phyloP scores from a whole-genome alignment of 1,284 basidiomycete genomes.

The Austroboletus rostrupii region DNA sequence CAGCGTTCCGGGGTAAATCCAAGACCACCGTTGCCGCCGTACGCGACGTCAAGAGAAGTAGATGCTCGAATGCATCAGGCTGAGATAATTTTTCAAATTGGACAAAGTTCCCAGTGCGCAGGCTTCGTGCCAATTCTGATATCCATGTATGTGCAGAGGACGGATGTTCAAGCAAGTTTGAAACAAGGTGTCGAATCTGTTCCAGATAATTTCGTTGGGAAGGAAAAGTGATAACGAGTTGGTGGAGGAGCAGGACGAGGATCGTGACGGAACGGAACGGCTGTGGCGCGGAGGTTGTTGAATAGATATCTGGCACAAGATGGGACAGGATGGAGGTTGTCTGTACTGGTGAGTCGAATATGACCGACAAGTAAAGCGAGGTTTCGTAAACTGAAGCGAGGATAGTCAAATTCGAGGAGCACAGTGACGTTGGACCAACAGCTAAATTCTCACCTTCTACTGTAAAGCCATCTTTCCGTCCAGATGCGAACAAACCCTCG shows the following conservation, averaged over 20 bases:
- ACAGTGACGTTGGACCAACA: neutral
- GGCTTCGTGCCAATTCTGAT: slow-evolving; percentile 38
- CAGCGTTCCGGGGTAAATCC: slow-evolving; percentile 39
- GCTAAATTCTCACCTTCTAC: slow-evolving; percentile 49
- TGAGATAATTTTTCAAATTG: slow-evolving; percentile 43
- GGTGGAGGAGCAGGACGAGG: slow-evolving; percentile 51
- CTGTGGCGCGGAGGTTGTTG: slow-evolving; percentile 21
- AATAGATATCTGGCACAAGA: slow-evolving; percentile 50
- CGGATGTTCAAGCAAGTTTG: slow-evolving; percentile 33
- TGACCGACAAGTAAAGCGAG: slow-evolving; percentile 57
- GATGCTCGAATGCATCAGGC: slow-evolving; percentile 24
- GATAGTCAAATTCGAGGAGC: neutral
- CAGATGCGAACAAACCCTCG: slow-evolving; percentile 61
- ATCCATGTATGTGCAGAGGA: slow-evolving; percentile 46
- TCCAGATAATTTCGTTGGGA: slow-evolving; percentile 54
- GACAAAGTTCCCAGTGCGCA: slow-evolving; percentile 52
- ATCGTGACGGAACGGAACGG: slow-evolving; percentile 30
- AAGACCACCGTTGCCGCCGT: neutral
- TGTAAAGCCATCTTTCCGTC: slow-evolving; percentile 53
- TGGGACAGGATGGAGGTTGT: slow-evolving; percentile 55
- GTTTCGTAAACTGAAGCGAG: slow-evolving; percentile 57
- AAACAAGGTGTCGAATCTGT: slow-evolving; percentile 40
- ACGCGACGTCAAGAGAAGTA: slow-evolving; percentile 13
- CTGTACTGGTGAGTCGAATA: slow-evolving; percentile 55
- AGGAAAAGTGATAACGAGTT: slow-evolving; percentile 53